Percentiles rank a stretch among this genome's conserved stretches.
phyloP scores from a whole-genome alignment of 768 basidiomycete genomes.

The Hirschioporus abietinus region DNA sequence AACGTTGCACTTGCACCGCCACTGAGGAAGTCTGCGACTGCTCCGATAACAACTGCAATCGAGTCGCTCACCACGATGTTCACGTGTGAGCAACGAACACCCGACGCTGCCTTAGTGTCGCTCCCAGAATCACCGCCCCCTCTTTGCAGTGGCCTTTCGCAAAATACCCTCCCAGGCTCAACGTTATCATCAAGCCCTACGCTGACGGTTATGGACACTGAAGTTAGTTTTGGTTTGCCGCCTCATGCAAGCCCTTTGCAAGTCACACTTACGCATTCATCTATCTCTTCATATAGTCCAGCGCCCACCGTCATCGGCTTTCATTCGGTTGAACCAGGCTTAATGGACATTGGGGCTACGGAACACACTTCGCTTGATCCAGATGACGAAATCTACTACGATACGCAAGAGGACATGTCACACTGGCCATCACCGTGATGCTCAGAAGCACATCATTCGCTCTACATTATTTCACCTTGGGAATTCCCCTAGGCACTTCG shows the following conservation, averaged over 20 bases:
- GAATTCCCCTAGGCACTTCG: too few relatives aligned
- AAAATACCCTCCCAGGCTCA: background rate
- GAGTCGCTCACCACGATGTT: background rate
- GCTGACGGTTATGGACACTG: background rate
- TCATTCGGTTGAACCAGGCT: background rate
- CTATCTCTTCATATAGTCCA: background rate
- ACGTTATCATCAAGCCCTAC: background rate
- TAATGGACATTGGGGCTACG: background rate
- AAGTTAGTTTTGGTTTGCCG: background rate
- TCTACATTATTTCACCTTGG: background rate
- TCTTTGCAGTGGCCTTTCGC: background rate
- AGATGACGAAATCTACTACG: background rate
- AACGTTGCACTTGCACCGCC: background rate
- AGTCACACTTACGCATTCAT: background rate
- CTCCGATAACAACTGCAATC: background rate
- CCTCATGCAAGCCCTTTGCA: background rate
- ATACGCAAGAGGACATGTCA: background rate
- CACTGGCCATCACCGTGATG: background rate
- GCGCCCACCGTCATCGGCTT: background rate
- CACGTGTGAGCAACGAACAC: background rate
- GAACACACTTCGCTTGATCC: background rate
- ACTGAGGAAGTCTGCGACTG: background rate
- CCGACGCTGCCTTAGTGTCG: background rate
- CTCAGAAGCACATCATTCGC: background rate
- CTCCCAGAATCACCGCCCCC: background rate